Evolutionary conservation across 345 rosid species (phyloP).

Genomic region (Eucalyptus shirleyi): DNA sequence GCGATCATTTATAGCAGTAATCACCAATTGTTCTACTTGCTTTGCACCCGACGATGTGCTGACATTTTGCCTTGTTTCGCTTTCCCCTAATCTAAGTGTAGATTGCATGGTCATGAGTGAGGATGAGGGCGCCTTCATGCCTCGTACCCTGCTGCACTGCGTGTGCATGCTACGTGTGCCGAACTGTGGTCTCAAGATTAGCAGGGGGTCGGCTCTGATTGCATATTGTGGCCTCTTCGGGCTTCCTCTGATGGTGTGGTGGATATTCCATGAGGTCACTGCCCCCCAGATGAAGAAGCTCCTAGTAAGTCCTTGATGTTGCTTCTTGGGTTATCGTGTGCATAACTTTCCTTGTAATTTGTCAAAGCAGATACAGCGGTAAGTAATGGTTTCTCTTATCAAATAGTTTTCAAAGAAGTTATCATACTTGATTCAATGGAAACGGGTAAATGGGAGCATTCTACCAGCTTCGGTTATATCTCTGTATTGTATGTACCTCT

Average conservation of each 20-base stretch:
- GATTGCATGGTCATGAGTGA: neutral
- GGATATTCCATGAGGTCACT: conserved; percentile 93
- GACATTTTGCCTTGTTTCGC: neutral
- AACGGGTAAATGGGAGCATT: conserved; percentile 78
- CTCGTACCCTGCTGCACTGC: conserved; percentile 90
- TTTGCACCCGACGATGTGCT: neutral
- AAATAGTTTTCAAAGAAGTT: neutral
- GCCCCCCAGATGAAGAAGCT: conserved; percentile 95
- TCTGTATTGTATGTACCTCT: conserved; percentile 74
- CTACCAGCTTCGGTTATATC: conserved; percentile 91
- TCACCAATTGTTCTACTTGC: neutral
- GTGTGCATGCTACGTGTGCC: conserved; percentile 89
- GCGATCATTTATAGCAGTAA: neutral
- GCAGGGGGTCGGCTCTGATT: conserved; percentile 90
- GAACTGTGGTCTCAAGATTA: conserved; percentile 71
- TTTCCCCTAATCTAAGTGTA: neutral
- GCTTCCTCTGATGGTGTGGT: conserved; percentile 69
- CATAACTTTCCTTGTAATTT: neutral
- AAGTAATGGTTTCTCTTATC: neutral
- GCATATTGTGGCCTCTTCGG: conserved; percentile 95
- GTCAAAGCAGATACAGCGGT: neutral
- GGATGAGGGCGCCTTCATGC: conserved; percentile 92
- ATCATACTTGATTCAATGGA: neutral
- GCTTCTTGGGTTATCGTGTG: neutral
- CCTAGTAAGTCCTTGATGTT: conserved; percentile 54